Evolutionary conservation across 1,284 basidiomycete genomes (phyloP).

Genomic region (Malassezia brasiliensis): DNA sequence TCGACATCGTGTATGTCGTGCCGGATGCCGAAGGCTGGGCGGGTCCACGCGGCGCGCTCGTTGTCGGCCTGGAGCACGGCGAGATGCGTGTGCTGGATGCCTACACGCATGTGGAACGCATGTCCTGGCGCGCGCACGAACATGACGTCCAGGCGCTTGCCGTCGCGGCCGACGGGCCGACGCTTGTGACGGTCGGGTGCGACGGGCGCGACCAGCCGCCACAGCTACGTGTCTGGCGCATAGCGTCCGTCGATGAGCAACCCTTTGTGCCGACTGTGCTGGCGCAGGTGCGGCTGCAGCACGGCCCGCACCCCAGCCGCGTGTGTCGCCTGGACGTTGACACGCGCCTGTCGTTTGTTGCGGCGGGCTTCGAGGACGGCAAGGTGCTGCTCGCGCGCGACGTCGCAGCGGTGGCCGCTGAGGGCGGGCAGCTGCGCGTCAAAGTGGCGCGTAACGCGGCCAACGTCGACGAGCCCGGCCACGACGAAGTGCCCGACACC

Average conservation of each 20-base stretch:
- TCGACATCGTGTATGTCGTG: not conserved
- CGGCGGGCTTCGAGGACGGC: slow-evolving; percentile 86
- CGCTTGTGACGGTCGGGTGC: slow-evolving; percentile 31
- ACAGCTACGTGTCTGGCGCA: slow-evolving; percentile 39
- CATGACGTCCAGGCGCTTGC: slow-evolving; percentile 18
- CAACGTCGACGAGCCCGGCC: slow-evolving; percentile 21
- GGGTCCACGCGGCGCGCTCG: slow-evolving; percentile 14
- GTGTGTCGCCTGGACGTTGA: slow-evolving; percentile 56
- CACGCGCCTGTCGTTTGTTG: slow-evolving; percentile 69
- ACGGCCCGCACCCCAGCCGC: not conserved
- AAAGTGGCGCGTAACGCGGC: slow-evolving; percentile 31
- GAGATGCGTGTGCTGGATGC: slow-evolving; percentile 30
- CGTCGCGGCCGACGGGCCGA: slow-evolving; percentile 28
- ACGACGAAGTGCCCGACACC: slow-evolving; percentile 57
- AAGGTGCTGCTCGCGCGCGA: slow-evolving; percentile 83
- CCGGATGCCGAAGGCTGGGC: slow-evolving; percentile 1
- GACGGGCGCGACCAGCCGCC: slow-evolving; percentile 30
- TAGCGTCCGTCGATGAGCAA: slow-evolving; percentile 14
- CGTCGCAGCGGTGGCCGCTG: slow-evolving; percentile 50
- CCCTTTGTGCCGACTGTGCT: slow-evolving; percentile 20
- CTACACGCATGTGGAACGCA: slow-evolving; percentile 23
- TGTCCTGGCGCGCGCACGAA: slow-evolving; percentile 33
- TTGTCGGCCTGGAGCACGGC: slow-evolving; percentile 29
- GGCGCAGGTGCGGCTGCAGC: not conserved
- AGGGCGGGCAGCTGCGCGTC: slow-evolving; percentile 18